Percentiles rank a stretch among this genome's conserved stretches.
phyloP scores from a whole-genome alignment of 192 early-diverging fungal species.

The Podila verticillata region DNA sequence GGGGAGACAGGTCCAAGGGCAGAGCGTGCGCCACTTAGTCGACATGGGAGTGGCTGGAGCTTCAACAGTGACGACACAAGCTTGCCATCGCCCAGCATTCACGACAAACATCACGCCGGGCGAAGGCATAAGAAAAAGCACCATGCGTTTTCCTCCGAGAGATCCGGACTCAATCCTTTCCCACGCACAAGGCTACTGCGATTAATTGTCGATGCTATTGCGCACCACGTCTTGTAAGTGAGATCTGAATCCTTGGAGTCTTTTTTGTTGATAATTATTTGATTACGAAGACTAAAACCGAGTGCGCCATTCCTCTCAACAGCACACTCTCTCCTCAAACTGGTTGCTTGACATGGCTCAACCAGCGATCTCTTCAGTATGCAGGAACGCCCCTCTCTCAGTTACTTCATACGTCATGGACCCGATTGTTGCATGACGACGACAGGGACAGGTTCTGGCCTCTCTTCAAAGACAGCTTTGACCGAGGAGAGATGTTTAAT shows the following conservation, averaged over 20 bases:
- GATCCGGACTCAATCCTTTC: conserved; percentile 21
- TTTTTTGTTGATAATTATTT: neutral
- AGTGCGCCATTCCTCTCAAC: neutral
- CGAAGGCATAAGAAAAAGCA: conserved; percentile 29
- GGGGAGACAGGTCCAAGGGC: neutral
- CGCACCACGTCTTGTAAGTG: conserved; percentile 66
- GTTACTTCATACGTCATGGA: conserved; percentile 57
- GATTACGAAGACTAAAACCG: neutral
- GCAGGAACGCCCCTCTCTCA: conserved; percentile 48
- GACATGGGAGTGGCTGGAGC: conserved; percentile 47
- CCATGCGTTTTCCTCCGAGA: conserved; percentile 24
- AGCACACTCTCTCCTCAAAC: conserved; percentile 58
- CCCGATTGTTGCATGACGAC: conserved; percentile 61
- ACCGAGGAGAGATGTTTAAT: conserved; percentile 58
- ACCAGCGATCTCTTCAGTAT: conserved; percentile 63
- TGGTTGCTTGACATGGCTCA: conserved; percentile 64
- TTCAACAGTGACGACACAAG: conserved; percentile 44
- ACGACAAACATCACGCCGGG: conserved; percentile 18
- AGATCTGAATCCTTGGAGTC: neutral
- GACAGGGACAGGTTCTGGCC: conserved; percentile 48
- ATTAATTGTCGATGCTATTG: conserved; percentile 63
- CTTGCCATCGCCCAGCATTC: conserved; percentile 22
- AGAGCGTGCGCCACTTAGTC: conserved; percentile 20
- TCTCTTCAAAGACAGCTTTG: conserved; percentile 57
- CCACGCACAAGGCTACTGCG: conserved; percentile 60